A percentile compares a stretch with the other conserved stretches of the same genome.
These are phyloP conservation scores for Sporothrix mexicana DNA, from an alignment of 2,329 filamentous ascomycete genomes.

Conservation along the genomic window DNA sequence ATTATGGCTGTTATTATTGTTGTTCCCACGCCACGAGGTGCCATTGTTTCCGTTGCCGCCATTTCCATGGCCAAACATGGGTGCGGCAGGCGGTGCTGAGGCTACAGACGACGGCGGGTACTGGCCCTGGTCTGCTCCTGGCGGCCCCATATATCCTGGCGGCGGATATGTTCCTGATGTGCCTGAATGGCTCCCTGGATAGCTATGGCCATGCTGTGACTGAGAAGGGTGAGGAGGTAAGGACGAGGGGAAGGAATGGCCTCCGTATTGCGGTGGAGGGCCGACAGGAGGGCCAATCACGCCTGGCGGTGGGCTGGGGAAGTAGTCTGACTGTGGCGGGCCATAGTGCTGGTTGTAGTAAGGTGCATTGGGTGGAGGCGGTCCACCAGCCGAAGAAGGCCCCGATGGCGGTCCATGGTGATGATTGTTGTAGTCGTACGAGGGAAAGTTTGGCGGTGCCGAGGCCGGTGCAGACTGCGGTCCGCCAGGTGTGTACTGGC, in stretches of 20 bases:
- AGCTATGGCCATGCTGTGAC: not conserved
- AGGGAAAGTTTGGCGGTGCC: conserved; percentile 36
- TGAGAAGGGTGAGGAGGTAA: conserved; percentile 8
- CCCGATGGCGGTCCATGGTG: conserved; percentile 21
- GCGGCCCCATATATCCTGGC: not conserved
- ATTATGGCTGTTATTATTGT: not conserved
- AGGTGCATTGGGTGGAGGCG: conserved; percentile 12
- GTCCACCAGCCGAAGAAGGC: not conserved
- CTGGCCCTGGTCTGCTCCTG: conserved; percentile 21
- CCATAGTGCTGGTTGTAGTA: conserved; percentile 36
- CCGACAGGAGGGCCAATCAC: conserved; percentile 38
- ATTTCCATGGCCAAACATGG: conserved; percentile 17
- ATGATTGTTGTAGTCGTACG: conserved; percentile 33
- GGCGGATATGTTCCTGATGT: not conserved
- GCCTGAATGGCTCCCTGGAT: not conserved
- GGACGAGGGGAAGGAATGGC: conserved; percentile 36
- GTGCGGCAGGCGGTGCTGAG: not conserved
- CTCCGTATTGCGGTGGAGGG: conserved; percentile 31
- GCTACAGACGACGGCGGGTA: conserved; percentile 2
- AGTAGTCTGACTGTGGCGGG: conserved; percentile 33
- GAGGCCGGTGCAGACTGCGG: conserved; percentile 10
- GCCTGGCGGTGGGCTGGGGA: conserved; percentile 35
- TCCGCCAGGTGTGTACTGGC: conserved; percentile 11
- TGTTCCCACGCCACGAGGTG: not conserved
- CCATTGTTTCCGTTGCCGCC: not conserved